Base-by-base conservation (phyloP, 352 stramenopile species). In the Phytopythium kandeliae region DNA sequence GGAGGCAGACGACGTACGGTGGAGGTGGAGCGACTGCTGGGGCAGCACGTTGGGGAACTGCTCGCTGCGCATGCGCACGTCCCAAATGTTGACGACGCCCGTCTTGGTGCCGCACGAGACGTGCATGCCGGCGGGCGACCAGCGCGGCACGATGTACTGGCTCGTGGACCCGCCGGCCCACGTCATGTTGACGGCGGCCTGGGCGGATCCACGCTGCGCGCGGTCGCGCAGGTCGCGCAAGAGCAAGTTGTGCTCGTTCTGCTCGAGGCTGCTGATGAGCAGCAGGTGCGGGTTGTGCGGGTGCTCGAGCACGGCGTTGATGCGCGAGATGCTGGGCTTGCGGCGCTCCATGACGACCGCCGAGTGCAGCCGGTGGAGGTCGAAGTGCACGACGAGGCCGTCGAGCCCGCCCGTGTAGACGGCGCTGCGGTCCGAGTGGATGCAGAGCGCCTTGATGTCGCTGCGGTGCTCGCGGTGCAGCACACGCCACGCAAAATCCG, bases 71-170 rank as follows among this genome's bases (percentile, higher is more conserved):
- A 86, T 83, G 19, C 79, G 79, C 15, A 91, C 74, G 54, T 91
- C 79, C 79, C 79, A 91, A 42, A 91, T 84, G 41, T 85, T 82
- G 34, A 89, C 73, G 11, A 79, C 52, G 24, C 78, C 78, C 16
- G 59, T 67, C 49, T 80, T 86, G 56, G 71, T 89, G 44, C 78
- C 78, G 45, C 78, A 89, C 22, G 75, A 85, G 26, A 89, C 75
- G 58, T 86, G 78, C 53, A 83, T 69, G 10, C 78, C 78, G 7
- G 71, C 75, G 26, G 68, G 70, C 19, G 81, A 91, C 84, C 84
- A 95, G 13, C 84, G 74, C 41, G 84, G 84, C 42, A 92, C 79
- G 31, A 92, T 84, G 48, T 91, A 92, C 64, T 92, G 79, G 59
- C 81, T 95, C 70, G 86, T 91, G 5, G 76, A 71, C 49, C 64